Percentiles rank a stretch among this genome's conserved stretches.
phyloP scores from a whole-genome alignment of 106 monocot species.

The Allium sativum region DNA sequence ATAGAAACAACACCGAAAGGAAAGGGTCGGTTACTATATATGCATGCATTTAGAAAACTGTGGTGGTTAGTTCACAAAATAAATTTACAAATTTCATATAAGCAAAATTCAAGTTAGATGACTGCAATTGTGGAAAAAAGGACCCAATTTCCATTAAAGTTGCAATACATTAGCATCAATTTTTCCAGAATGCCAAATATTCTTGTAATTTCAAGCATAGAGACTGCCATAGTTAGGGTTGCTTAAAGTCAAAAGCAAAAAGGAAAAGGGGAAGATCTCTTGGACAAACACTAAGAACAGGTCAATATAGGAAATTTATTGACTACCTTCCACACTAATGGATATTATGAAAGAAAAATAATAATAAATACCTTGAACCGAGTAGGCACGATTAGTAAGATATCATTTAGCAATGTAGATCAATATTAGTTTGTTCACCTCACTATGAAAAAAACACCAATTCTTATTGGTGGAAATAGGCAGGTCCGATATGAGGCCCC shows the following conservation, averaged over 20 bases:
- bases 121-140: neutral
- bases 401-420: slow-evolving; percentile 80
- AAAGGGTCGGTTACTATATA: too few relatives aligned
- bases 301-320: neutral
- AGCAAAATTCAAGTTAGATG: neutral
- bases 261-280: neutral
- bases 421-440: too few relatives aligned
- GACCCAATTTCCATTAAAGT: slow-evolving; percentile 85
- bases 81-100: neutral
- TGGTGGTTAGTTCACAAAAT: too few relatives aligned
- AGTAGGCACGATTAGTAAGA: slow-evolving; percentile 89
- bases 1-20: too few relatives aligned
- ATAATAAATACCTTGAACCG: slow-evolving; percentile 70
- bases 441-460: too few relatives aligned
- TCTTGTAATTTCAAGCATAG: slow-evolving; percentile 92
- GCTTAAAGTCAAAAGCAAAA: slow-evolving; percentile 33
- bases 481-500: too few relatives aligned
- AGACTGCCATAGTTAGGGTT: slow-evolving; percentile 97
- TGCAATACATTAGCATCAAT: slow-evolving; percentile 99
- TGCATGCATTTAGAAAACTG: too few relatives aligned
- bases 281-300: too few relatives aligned
- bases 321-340: neutral
- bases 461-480: too few relatives aligned
- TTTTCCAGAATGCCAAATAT: slow-evolving; percentile 99
- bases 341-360: neutral